Conservation (phyloP, 2,329 filamentous ascomycete genomes). For the Sarocladium strictum region DNA sequence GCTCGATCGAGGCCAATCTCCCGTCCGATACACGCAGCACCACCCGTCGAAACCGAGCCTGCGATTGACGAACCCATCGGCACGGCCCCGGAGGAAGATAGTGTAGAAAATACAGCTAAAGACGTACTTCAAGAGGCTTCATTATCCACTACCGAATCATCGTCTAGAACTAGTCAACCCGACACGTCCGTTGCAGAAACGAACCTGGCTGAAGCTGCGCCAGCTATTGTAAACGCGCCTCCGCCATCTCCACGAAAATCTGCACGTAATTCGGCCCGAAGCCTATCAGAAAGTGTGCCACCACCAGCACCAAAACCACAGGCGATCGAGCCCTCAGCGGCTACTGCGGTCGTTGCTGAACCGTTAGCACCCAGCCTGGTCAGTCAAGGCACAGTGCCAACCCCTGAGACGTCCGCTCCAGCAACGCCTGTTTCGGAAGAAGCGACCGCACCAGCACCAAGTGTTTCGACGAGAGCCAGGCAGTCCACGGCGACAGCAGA, state of each 20-base stretch:
- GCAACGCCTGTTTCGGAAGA: background rate
- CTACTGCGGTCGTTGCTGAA: too few relatives aligned
- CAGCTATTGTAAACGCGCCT: background rate
- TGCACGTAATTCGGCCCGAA: background rate
- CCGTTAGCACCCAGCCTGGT: background rate
- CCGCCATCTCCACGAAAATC: background rate
- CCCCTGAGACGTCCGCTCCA: background rate
- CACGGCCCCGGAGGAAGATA: background rate
- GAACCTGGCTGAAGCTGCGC: background rate
- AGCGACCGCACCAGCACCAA: background rate
- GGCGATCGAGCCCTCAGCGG: background rate
- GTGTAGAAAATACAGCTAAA: background rate
- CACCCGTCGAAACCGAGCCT: background rate
- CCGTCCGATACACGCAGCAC: conserved; percentile 10
- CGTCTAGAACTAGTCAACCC: background rate
- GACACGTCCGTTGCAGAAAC: background rate
- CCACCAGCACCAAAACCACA: background rate
- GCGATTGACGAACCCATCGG: background rate
- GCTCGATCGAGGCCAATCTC: conserved; percentile 45
- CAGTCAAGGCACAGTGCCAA: background rate
- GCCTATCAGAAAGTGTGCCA: background rate
- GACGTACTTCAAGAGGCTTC: background rate
- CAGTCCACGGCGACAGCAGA: conserved; percentile 11
- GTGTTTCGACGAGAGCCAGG: conserved; percentile 10
- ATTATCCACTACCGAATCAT: background rate